A percentile compares a stretch with the other conserved stretches of the same genome.
Evolutionary conservation across 2,329 filamentous ascomycete genomes (phyloP).

Genomic region (Coleophoma cylindrospora): DNA sequence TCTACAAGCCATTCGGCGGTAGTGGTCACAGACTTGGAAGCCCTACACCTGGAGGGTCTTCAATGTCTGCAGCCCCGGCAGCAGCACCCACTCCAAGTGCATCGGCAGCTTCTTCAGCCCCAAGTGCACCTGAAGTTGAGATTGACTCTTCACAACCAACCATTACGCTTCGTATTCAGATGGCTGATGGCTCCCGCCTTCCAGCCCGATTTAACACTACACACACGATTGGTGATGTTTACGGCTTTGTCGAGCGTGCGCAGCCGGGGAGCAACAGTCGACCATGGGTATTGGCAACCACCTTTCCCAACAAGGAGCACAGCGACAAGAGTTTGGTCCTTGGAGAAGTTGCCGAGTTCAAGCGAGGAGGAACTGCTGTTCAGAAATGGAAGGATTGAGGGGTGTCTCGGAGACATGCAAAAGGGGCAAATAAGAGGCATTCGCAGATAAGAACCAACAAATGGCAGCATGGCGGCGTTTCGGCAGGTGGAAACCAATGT

Average conservation of each 20-base stretch:
- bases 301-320: constrained; percentile 78
- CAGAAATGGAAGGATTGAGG: constrained; percentile 43
- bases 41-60: constrained; percentile 62
- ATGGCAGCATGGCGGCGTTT: no score
- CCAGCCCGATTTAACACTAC: constrained; percentile 78
- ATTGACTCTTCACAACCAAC: constrained; percentile 65
- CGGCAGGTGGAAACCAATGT: no score
- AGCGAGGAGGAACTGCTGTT: constrained; percentile 59
- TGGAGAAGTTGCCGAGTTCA: constrained; percentile 59
- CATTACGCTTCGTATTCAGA: constrained; percentile 68
- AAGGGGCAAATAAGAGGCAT: no score
- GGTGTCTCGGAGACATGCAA: no score
- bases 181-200: constrained; percentile 71
- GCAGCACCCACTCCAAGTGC: constrained; percentile 26
- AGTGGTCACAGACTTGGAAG: constrained; percentile 70
- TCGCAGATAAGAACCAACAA: no score
- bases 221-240: constrained; percentile 73
- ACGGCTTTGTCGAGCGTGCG: constrained; percentile 66
- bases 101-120: constrained; percentile 24
- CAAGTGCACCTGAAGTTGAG: constrained; percentile 33
- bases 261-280: constrained; percentile 51
- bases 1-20: constrained; percentile 72
- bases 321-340: constrained; percentile 58
- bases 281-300: constrained; percentile 73
- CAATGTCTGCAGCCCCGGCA: constrained; percentile 31